These are phyloP conservation scores for Phytophthora rubi DNA, from an alignment of 352 stramenopile species.

Conservation along the genomic window DNA sequence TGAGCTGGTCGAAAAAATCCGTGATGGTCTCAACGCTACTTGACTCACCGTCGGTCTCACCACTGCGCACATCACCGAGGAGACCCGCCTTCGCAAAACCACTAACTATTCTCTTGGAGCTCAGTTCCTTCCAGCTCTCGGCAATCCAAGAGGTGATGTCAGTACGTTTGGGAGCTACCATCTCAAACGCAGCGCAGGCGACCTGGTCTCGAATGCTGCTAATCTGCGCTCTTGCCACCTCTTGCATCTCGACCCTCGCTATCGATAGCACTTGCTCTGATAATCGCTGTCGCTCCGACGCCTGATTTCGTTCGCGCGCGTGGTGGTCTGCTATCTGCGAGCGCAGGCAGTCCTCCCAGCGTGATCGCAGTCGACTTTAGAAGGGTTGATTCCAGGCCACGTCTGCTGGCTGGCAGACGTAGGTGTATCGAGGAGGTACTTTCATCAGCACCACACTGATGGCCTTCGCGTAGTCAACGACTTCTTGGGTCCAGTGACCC, in stretches of 20 bases:
- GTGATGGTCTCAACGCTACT: neutral
- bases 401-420: slow-evolving; percentile 10
- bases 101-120: neutral
- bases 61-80: neutral
- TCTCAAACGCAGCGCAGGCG: neutral
- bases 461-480: neutral
- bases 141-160: slow-evolving; percentile 6
- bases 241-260: neutral
- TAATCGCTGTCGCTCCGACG: neutral
- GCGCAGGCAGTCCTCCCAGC: neutral
- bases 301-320: neutral
- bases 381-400: slow-evolving; percentile 9
- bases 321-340: neutral
- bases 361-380: neutral
- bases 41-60: neutral
- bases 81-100: slow-evolving; percentile 2
- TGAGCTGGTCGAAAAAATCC: neutral
- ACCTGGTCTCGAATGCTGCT: neutral
- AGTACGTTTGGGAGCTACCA: slow-evolving; percentile 2
- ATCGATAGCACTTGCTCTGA: neutral
- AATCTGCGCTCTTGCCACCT: neutral
- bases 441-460: slow-evolving; percentile 10
- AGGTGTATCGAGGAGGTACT: slow-evolving; percentile 5
- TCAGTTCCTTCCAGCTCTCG: slow-evolving; percentile 4
- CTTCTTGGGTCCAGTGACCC: slow-evolving; percentile 4